Evolutionary conservation across 805 yeast species (phyloP).

Genomic region (Nakazawaea populi): DNA sequence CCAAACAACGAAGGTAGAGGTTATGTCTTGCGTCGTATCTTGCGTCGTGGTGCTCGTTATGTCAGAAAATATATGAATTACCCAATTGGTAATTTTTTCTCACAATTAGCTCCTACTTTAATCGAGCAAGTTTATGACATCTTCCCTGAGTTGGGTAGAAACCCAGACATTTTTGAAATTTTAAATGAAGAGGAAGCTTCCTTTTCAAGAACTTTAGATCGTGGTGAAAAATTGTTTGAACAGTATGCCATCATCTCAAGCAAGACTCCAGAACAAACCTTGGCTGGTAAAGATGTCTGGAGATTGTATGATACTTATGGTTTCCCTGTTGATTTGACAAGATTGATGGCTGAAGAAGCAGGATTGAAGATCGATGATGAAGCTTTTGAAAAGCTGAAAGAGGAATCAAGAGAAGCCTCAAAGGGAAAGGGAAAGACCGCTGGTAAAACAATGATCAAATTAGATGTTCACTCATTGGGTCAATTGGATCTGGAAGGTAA

Average conservation of each 20-base stretch:
- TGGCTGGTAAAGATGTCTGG: slow-evolving; percentile 96
- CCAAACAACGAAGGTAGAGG: slow-evolving; percentile 99
- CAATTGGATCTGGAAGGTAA: slow-evolving; percentile 52
- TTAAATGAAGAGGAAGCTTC: slow-evolving; percentile 94
- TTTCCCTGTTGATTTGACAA: slow-evolving; percentile 96
- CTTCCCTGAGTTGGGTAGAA: slow-evolving; percentile 85
- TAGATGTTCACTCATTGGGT: slow-evolving; percentile 88
- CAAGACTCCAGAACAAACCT: slow-evolving; percentile 64
- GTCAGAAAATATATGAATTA: slow-evolving; percentile 94
- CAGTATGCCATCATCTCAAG: slow-evolving; percentile 84
- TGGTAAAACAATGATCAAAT: slow-evolving; percentile 59
- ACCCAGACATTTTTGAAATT: slow-evolving; percentile 78
- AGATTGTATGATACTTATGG: slow-evolving; percentile 97
- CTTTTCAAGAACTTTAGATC: slow-evolving; percentile 90
- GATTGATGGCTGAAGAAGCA: slow-evolving; percentile 98
- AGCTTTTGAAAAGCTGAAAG: slow-evolving; percentile 87
- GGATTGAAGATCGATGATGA: slow-evolving; percentile 88
- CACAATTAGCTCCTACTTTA: slow-evolving; percentile 86
- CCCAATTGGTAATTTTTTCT: slow-evolving; percentile 92
- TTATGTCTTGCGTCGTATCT: slow-evolving; percentile 91
- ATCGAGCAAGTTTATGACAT: slow-evolving; percentile 81
- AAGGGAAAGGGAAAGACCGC: slow-evolving; percentile 72
- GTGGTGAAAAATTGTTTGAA: slow-evolving; percentile 96
- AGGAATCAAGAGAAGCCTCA: slow-evolving; percentile 89
- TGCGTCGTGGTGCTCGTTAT: slow-evolving; percentile 97